Evolutionary conservation across 495 filamentous ascomycete genomes (phyloP).

Genomic region (Copromyces sp.): DNA sequence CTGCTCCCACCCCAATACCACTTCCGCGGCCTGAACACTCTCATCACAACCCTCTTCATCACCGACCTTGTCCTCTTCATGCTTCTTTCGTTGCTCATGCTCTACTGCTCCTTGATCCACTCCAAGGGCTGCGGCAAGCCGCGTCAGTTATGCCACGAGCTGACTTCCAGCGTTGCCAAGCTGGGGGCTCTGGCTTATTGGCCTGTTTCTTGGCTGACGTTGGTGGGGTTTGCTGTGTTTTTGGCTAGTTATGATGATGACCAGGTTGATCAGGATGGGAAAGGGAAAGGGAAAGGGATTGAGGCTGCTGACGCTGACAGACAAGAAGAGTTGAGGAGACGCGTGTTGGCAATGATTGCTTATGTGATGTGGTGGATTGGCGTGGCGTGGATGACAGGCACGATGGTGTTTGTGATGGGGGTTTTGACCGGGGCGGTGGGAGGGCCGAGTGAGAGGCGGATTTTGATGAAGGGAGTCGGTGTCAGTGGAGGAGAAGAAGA

Average conservation of each 20-base stretch:
- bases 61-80: conserved; percentile 2
- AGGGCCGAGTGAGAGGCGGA: background rate
- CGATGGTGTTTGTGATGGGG: conserved; percentile 2
- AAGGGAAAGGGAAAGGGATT: background rate
- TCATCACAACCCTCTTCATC: conserved; percentile 6
- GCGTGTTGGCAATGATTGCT: background rate
- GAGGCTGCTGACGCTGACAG: background rate
- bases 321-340: background rate
- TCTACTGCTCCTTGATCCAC: background rate
- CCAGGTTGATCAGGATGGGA: background rate
- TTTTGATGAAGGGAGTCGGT: background rate
- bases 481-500: background rate
- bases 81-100: conserved; percentile 2
- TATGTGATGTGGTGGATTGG: conserved; percentile 11
- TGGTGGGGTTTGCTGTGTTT: conserved; percentile 2
- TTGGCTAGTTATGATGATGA: background rate
- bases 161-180: background rate
- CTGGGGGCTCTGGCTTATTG: conserved; percentile 2
- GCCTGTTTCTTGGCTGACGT: conserved; percentile 1
- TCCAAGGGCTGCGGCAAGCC: background rate
- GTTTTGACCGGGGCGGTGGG: background rate
- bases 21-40: background rate
- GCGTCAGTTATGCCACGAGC: background rate
- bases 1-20: background rate
- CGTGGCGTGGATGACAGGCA: background rate